Evolutionary conservation across 352 stramenopile species (phyloP).

Genomic region (Pythium phragmitis): DNA sequence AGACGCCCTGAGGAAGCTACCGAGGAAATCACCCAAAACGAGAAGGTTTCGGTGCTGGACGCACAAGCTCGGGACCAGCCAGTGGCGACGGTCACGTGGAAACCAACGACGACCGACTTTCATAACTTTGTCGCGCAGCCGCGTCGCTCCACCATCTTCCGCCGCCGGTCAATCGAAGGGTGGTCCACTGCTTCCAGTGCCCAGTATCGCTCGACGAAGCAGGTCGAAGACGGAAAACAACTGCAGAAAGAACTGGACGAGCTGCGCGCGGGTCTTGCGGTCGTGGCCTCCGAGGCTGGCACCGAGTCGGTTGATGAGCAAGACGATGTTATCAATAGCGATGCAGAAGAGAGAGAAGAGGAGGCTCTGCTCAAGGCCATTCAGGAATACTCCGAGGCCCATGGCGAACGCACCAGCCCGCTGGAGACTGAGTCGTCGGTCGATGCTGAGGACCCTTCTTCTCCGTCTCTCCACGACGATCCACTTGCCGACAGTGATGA

Average conservation of each 20-base stretch:
- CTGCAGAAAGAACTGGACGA: conserved; percentile 19
- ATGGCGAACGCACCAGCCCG: background rate
- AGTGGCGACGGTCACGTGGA: conserved; percentile 1
- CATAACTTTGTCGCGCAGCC: conserved; percentile 26
- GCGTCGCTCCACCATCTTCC: conserved; percentile 22
- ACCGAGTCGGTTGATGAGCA: background rate
- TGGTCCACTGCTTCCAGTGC: conserved; percentile 2
- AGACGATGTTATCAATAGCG: conserved; percentile 11
- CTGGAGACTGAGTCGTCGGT: background rate
- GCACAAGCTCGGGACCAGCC: too few species aligned
- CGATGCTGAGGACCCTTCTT: background rate
- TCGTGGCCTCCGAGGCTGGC: background rate
- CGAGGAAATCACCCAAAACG: conserved; percentile 3
- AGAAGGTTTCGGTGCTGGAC: background rate
- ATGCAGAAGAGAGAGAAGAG: conserved; percentile 17
- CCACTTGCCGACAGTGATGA: background rate
- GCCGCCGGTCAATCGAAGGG: conserved; percentile 10
- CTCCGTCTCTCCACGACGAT: background rate
- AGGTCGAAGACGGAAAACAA: conserved; percentile 3
- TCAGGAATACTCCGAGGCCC: conserved; percentile 7
- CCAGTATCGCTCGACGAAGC: conserved; percentile 16
- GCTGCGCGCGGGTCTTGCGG: background rate
- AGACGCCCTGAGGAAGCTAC: background rate
- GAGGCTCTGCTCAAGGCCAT: conserved; percentile 15
- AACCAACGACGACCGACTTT: conserved; percentile 20